phyloP scores from a whole-genome alignment of 306 rosid species.

The Potentilla sterilis region DNA sequence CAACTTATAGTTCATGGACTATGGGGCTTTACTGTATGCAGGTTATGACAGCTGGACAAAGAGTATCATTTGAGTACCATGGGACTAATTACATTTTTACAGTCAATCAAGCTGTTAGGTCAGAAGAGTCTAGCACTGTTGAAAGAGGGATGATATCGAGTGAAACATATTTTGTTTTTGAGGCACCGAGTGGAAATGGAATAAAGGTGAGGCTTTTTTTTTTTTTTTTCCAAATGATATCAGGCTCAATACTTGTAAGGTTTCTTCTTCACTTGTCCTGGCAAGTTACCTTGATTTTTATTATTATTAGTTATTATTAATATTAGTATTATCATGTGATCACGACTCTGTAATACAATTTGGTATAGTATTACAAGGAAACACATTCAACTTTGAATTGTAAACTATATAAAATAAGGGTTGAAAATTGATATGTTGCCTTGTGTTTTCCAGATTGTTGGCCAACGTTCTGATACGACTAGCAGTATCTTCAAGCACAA shows the following conservation, averaged over 20 bases:
- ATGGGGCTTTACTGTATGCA: conserved; percentile 33
- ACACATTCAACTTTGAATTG: conserved; percentile 2
- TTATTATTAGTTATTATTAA: not conserved
- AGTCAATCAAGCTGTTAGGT: conserved; percentile 67
- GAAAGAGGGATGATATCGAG: conserved; percentile 87
- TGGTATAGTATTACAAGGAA: conserved; percentile 20
- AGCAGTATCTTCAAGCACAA: conserved; percentile 88
- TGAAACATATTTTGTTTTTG: conserved; percentile 84
- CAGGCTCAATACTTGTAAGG: not conserved
- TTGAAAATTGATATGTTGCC: not conserved
- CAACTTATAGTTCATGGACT: not conserved
- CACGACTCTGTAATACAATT: not conserved
- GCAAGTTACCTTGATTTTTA: not conserved
- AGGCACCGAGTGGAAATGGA: conserved; percentile 78
- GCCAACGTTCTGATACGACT: conserved; percentile 91
- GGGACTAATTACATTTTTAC: conserved; percentile 80
- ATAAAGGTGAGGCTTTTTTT: conserved; percentile 61
- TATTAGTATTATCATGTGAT: not conserved
- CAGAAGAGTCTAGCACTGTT: conserved; percentile 48
- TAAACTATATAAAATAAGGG: conserved; percentile 9
- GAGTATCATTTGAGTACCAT: conserved; percentile 74
- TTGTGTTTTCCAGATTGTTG: conserved; percentile 60
- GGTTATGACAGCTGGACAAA: conserved; percentile 93
- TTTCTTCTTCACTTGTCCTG: not conserved
- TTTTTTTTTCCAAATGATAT: not conserved